phyloP scores from a whole-genome alignment of 2,329 filamentous ascomycete genomes.

The Aspergillus brasiliensis region DNA sequence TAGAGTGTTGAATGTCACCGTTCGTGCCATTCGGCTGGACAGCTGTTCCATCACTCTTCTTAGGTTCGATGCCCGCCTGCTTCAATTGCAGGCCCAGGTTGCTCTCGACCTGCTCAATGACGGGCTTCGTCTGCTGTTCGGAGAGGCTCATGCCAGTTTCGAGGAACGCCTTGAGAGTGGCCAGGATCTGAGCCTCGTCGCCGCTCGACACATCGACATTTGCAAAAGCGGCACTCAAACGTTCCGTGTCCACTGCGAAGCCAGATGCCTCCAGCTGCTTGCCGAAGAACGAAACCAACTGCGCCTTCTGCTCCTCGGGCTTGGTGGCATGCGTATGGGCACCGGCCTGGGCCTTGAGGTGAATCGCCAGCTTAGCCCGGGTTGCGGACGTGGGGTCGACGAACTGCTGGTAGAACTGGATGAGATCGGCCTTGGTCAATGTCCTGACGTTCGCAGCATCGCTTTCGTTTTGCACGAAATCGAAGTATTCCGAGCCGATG shows the following conservation, averaged over 20 bases:
- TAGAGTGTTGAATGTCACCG: slow-evolving; percentile 45
- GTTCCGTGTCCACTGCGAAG: slow-evolving; percentile 45
- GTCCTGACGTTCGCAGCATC: slow-evolving; percentile 75
- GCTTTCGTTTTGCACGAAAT: slow-evolving; percentile 79
- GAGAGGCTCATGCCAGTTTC: slow-evolving; percentile 51
- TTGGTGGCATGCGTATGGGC: slow-evolving; percentile 36
- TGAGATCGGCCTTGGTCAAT: slow-evolving; percentile 76
- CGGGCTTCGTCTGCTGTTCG: slow-evolving; percentile 50
- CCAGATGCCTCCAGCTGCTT: slow-evolving; percentile 53
- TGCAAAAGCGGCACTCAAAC: slow-evolving; percentile 48
- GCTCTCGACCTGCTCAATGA: slow-evolving; percentile 54
- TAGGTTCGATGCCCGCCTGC: slow-evolving; percentile 46
- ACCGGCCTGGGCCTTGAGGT: slow-evolving; percentile 74
- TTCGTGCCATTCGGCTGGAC: slow-evolving; percentile 25
- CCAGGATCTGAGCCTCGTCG: slow-evolving; percentile 54
- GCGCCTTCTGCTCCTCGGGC: slow-evolving; percentile 48
- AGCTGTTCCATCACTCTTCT: slow-evolving; percentile 39
- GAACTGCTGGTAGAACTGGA: slow-evolving; percentile 74
- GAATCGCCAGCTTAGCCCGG: slow-evolving; percentile 81
- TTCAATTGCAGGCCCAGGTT: slow-evolving; percentile 50
- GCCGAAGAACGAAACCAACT: slow-evolving; percentile 46
- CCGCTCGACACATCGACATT: slow-evolving; percentile 49
- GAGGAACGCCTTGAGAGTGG: slow-evolving; percentile 56
- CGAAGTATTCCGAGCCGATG: slow-evolving; percentile 81
- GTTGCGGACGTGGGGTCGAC: slow-evolving; percentile 72